Percentiles rank a stretch among this genome's conserved stretches.
Evolutionary conservation across 139 green algal species (phyloP).

Genomic region (Coelastrella sp.): DNA sequence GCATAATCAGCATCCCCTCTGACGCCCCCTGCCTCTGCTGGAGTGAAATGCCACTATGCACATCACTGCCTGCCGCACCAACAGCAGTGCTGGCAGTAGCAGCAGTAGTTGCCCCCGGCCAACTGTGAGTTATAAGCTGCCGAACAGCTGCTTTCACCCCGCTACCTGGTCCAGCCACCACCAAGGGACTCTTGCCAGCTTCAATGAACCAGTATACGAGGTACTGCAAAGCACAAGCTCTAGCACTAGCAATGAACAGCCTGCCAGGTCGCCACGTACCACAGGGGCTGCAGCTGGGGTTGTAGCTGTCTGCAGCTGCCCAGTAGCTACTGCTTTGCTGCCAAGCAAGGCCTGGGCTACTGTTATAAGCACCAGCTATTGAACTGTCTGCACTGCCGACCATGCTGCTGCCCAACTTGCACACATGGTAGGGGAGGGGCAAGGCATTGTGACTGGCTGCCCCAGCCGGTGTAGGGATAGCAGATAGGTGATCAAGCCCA

Average conservation of each 20-base stretch:
- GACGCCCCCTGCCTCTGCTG: neutral
- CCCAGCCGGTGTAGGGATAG: too few relatives aligned
- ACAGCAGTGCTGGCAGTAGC: neutral
- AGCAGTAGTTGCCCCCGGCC: neutral
- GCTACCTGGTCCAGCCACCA: neutral
- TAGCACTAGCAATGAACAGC: neutral
- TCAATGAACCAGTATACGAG: neutral
- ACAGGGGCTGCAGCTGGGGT: neutral
- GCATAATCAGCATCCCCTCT: neutral
- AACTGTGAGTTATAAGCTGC: conserved; percentile 3
- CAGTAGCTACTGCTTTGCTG: neutral
- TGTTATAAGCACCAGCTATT: neutral
- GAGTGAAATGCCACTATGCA: neutral
- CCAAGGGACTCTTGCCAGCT: neutral
- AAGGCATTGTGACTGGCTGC: too few relatives aligned
- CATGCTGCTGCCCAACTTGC: neutral
- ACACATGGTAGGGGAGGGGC: neutral
- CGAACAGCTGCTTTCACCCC: neutral
- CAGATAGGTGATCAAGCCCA: too few relatives aligned
- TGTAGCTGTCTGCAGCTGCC: neutral
- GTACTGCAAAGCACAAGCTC: conserved; percentile 25
- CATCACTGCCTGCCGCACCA: neutral
- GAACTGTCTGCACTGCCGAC: neutral
- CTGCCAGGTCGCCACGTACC: neutral
- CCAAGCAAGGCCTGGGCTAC: neutral